Percentiles rank a stretch among this genome's conserved stretches.
Evolutionary conservation across 257 asterid species (phyloP).

Genomic region (Salvia splendens): DNA sequence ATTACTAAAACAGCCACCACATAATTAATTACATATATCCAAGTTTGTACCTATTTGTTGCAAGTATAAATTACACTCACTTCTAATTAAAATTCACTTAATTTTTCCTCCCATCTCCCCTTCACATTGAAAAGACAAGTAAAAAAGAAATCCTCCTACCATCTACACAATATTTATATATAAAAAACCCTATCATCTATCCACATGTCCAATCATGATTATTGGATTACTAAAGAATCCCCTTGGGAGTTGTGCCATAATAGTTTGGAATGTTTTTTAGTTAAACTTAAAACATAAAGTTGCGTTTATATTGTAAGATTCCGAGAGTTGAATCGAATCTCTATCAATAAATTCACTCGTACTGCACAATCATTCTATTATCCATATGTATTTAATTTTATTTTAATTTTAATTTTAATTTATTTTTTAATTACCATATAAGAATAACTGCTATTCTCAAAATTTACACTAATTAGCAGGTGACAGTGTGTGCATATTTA

Average conservation of each 20-base stretch:
- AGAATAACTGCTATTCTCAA: no score
- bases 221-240: neutral
- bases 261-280: neutral
- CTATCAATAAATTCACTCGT: neutral
- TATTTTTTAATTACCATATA: neutral
- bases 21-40: neutral
- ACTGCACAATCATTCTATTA: neutral
- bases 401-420: neutral
- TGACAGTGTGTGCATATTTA: no score
- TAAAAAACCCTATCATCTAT: neutral
- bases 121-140: no score
- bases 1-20: neutral
- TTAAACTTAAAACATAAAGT: neutral
- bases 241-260: neutral
- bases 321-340: constrained; percentile 1
- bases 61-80: neutral
- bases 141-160: no score
- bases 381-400: no score
- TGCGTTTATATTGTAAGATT: neutral
- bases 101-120: no score
- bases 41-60: neutral
- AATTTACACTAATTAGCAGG: no score
- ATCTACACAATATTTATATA: no score
- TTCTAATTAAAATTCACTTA: no score
- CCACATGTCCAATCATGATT: neutral